Evolutionary conservation across 2,329 filamentous ascomycete genomes (phyloP).

Genomic region (Diplodia scrobiculata): DNA sequence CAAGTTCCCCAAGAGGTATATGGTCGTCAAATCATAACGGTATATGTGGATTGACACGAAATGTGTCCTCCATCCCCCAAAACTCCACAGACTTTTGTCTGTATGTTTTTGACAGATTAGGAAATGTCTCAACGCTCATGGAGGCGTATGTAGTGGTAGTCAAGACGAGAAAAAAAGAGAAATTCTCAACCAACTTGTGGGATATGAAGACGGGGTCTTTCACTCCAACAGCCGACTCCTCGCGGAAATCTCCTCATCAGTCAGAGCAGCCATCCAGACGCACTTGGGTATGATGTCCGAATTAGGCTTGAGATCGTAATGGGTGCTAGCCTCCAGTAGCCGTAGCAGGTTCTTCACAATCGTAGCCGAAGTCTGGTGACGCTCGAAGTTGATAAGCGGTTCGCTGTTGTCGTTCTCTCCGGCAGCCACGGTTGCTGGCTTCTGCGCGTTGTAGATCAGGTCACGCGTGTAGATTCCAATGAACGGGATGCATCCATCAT

Average conservation of each 20-base stretch:
- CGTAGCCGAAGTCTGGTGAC: conserved; percentile 72
- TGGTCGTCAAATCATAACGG: conserved; percentile 19
- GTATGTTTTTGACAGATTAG: conserved; percentile 10
- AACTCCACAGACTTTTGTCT: conserved; percentile 1
- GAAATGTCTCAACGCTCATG: conserved; percentile 13
- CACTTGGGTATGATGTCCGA: conserved; percentile 78
- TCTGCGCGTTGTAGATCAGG: conserved; percentile 77
- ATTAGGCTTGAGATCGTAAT: conserved; percentile 72
- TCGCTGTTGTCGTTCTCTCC: conserved; percentile 60
- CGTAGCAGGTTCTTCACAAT: conserved; percentile 79
- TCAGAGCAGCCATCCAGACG: conserved; percentile 79
- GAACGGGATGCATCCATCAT: conserved; percentile 78
- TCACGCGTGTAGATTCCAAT: conserved; percentile 81
- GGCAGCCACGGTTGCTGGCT: conserved; percentile 57
- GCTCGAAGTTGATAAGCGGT: conserved; percentile 79
- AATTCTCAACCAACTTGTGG: neutral
- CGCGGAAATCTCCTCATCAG: conserved; percentile 68
- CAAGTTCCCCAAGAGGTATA: conserved; percentile 14
- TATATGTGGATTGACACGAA: neutral
- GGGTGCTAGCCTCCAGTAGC: conserved; percentile 75
- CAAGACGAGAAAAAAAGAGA: neutral
- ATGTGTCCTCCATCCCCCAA: neutral
- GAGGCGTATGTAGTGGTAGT: conserved; percentile 8
- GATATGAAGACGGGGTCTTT: neutral
- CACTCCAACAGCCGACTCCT: conserved; percentile 31